phyloP scores from a whole-genome alignment of 768 basidiomycete genomes.

The Trametes maxima region DNA sequence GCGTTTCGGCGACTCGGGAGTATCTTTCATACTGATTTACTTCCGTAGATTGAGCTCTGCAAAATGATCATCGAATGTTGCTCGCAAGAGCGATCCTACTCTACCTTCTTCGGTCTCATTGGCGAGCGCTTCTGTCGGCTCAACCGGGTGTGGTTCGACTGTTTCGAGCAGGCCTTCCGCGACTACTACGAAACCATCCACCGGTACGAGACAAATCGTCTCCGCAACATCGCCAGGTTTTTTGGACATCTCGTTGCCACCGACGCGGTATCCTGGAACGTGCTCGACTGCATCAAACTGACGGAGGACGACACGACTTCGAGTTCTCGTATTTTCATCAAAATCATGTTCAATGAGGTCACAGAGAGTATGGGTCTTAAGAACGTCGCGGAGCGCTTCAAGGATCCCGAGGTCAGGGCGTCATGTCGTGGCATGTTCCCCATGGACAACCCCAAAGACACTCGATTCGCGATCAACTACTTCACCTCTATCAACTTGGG shows the following conservation, averaged over 20 bases:
- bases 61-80: conserved; percentile 99
- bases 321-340: conserved; percentile 94
- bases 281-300: conserved; percentile 82
- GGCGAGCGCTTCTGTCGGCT: conserved; percentile 97
- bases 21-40: background rate
- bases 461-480: conserved; percentile 96
- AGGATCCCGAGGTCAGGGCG: conserved; percentile 77
- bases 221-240: conserved; percentile 96
- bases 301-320: conserved; percentile 98
- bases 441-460: conserved; percentile 94
- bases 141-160: conserved; percentile 92
- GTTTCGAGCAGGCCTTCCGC: conserved; percentile 82
- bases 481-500: conserved; percentile 95
- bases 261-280: conserved; percentile 90
- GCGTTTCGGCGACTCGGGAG: background rate
- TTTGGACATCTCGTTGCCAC: conserved; percentile 90
- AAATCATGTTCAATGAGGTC: conserved; percentile 95
- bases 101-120: conserved; percentile 94
- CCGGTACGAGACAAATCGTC: conserved; percentile 96
- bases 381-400: conserved; percentile 84
- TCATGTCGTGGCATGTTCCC: conserved; percentile 91
- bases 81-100: conserved; percentile 98
- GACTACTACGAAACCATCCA: conserved; percentile 97
- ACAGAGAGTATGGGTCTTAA: conserved; percentile 93
- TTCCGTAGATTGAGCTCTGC: conserved; percentile 79